These are phyloP conservation scores for Neoboletus subvelutipes DNA, from an alignment of 768 basidiomycete genomes.

Conservation along the genomic window DNA sequence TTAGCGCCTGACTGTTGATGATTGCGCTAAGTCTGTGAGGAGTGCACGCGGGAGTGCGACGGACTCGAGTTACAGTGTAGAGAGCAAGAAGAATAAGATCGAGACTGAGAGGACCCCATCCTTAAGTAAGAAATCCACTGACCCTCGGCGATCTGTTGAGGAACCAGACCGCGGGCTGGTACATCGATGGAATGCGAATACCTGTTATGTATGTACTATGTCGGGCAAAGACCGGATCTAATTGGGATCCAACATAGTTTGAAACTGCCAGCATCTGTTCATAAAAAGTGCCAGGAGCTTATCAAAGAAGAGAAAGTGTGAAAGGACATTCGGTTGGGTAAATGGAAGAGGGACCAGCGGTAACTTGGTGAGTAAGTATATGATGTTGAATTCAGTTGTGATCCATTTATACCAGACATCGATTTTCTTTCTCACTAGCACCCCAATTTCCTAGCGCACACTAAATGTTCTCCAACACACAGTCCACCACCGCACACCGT, in stretches of 20 bases:
- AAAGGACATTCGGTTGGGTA: not conserved
- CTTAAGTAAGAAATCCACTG: not conserved
- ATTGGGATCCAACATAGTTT: too few relatives aligned
- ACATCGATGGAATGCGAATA: not conserved
- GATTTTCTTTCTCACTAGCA: not conserved
- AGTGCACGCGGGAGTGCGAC: not conserved
- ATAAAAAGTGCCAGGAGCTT: not conserved
- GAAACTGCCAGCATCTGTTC: not conserved
- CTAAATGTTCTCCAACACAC: conserved; percentile 47
- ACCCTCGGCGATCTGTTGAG: not conserved
- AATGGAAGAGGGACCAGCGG: too few relatives aligned
- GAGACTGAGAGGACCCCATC: not conserved
- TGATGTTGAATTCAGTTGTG: too few relatives aligned
- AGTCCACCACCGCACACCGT: conserved; percentile 66
- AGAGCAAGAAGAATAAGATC: not conserved
- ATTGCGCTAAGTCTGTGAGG: too few relatives aligned
- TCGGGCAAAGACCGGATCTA: not conserved
- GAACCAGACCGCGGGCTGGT: too few relatives aligned
- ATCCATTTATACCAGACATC: too few relatives aligned
- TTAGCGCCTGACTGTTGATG: not conserved
- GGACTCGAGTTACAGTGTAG: too few relatives aligned
- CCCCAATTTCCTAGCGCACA: not conserved
- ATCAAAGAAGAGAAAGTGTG: not conserved
- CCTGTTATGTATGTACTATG: not conserved
- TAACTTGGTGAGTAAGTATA: too few relatives aligned